phyloP scores from a whole-genome alignment of 2,329 filamentous ascomycete species.

The Trichoderma arundinaceum region DNA sequence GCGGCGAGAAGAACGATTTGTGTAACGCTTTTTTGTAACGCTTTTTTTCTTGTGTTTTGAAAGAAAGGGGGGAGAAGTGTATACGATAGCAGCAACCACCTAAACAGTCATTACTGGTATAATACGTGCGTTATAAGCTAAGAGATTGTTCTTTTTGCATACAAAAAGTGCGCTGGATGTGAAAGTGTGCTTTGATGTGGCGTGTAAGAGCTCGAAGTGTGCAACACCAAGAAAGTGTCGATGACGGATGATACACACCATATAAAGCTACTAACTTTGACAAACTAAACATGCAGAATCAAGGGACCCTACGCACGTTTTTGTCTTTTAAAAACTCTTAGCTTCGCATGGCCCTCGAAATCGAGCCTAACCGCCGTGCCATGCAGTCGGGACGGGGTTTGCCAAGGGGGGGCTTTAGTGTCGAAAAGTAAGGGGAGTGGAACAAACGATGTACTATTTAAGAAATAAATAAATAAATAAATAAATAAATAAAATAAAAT shows the following conservation, averaged over 20 bases:
- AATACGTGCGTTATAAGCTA: conserved; percentile 11
- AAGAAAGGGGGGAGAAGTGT: conserved; percentile 19
- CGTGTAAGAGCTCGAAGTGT: no score
- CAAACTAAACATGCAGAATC: no score
- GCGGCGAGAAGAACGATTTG: conserved; percentile 28
- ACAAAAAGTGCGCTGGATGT: background rate
- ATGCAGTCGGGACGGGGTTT: conserved; percentile 19
- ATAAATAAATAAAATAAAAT: no score
- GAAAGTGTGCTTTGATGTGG: no score
- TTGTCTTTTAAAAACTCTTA: conserved; percentile 1
- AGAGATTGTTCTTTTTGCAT: background rate
- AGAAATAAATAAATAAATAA: no score
- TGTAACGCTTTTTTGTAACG: conserved; percentile 30
- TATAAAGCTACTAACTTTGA: no score
- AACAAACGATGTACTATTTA: no score
- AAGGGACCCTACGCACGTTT: no score
- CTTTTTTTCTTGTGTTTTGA: background rate
- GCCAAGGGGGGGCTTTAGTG: conserved; percentile 13
- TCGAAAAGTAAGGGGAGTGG: background rate
- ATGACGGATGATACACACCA: background rate
- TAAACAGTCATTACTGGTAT: conserved; percentile 32
- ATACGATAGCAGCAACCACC: conserved; percentile 30
- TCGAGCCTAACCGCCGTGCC: conserved; percentile 25
- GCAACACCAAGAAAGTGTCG: conserved; percentile 1
- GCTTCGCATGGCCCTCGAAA: background rate